Base-by-base conservation (phyloP, 805 yeast genomes). In the Cyberlindnera japonica region DNA sequence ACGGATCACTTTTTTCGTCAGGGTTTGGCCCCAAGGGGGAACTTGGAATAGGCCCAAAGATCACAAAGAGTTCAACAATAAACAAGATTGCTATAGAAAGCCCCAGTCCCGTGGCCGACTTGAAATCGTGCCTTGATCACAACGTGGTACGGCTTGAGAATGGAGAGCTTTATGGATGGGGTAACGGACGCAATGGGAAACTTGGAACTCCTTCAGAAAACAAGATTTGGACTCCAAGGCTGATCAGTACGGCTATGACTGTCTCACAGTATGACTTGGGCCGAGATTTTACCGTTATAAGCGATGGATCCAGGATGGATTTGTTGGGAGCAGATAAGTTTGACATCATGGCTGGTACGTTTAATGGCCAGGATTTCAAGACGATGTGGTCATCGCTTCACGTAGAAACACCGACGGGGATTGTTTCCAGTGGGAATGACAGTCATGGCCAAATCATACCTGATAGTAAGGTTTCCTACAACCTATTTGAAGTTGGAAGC, bases 381-480 rank as follows among this genome's bases (percentile, higher is more conserved):
- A 48, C 79, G 9, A 87, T 90, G 85, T 88, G 96, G 96, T 74
- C 91, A 0, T 81, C 95, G 0, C 44, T 83, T 0, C 95, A 86
- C 59, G 44, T 77, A 1, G 27, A 68, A 26, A 47, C 43, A 0
- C 43, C 48, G 1, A 53, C 54, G 14, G 15, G 38, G n/a, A 49
- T 79, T 2, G 17, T 45, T 6, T 79, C 93, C 0, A 48, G 67
- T 40, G 98, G 98, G 0, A 88, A 86, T 61, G 77, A 83, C 55
- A 72, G 81, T 13, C 93, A 85, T 54, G 82, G 82, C 3, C 98
- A 91, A 60, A 45, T 71, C 13, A 68, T 67, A 10, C 60, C 64
- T 6, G 44, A 39, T 15, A 30, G 35, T 13, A 33, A 23, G 3
- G 4, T n/a, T 2, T 13, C 40, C 3, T 24, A 34, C 22, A 34